Evolutionary conservation across 106 monocot genomes (phyloP).

Genomic region (Allium sativum): DNA sequence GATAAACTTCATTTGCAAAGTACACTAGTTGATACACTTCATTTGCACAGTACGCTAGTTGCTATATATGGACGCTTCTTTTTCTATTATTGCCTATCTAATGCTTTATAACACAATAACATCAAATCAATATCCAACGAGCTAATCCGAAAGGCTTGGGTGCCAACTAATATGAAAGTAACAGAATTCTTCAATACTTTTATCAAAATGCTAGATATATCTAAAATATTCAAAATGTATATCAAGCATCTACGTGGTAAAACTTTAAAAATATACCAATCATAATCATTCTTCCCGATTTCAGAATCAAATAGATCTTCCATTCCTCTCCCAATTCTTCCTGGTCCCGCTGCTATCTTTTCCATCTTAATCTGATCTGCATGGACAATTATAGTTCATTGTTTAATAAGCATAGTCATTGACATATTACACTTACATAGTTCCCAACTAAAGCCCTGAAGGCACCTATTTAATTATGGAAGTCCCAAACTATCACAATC

Average conservation of each 20-base stretch:
- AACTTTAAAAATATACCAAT: background rate
- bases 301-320: constrained; percentile 7
- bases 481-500: background rate
- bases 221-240: background rate
- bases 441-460: background rate
- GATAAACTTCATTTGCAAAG: no score
- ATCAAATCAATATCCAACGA: no score
- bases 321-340: constrained; percentile 6
- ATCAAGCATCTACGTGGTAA: background rate
- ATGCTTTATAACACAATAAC: no score
- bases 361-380: constrained; percentile 3
- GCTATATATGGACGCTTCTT: no score
- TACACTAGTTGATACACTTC: no score
- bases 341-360: constrained; percentile 1
- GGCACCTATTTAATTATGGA: background rate
- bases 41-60: no score
- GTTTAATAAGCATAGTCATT: no score
- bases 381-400: no score
- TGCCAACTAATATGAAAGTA: no score
- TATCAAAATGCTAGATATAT: background rate
- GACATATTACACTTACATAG: background rate
- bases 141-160: no score
- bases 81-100: no score
- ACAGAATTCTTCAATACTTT: no score
- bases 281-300: constrained; percentile 6